Evolutionary conservation across 345 rosid species (phyloP), one percentile per base, ranked within the genome.

Genomic region (Melastoma malabathricum): DNA sequence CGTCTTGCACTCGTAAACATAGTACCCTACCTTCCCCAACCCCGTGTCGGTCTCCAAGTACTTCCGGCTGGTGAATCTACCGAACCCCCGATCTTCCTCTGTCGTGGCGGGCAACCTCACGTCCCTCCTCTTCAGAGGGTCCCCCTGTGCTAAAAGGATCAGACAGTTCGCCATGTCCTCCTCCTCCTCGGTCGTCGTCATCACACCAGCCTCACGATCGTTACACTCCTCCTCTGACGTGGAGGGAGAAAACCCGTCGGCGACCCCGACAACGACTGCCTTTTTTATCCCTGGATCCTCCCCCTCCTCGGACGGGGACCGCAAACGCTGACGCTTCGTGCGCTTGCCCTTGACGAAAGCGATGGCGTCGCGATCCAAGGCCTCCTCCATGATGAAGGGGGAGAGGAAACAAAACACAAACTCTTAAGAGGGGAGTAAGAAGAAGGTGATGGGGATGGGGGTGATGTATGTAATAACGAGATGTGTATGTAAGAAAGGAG

Each of bases 161-260:
- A 92, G 73, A 58, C 98, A 92, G 44, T 88, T 82, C 1, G 98
- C 98, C 94, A 81, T 81, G 59, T 87, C 95, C 57, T 82, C 86
- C 52, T 83, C 98, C 53, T 87, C 96, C 47, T 82, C 78, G 4
- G 75, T 60, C 41, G 41, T 34, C 12, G 9, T 8, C 2, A 12
- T 34, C 25, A 22, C 4, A 4, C 25, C 25, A 9, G 12, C 41
- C 41, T 34, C 41, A 59, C 73, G 58, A 17, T 72, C 65, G 13
- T 53, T 4, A 43, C 10, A 61, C 51, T 59, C 34, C 14, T 67
- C 75, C 46, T 53, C 55, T 9, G 73, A 56, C 19, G 70, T 72
- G 13, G 75, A 47, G 20, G 54, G 43, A 9, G 53, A 47, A 19
- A 10, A 13, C 12, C 43, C 46, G 3, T n/a, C 3, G 14, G 13